phyloP scores from a whole-genome alignment of 305 asterid genomes.

The Fraxinus paxiana region DNA sequence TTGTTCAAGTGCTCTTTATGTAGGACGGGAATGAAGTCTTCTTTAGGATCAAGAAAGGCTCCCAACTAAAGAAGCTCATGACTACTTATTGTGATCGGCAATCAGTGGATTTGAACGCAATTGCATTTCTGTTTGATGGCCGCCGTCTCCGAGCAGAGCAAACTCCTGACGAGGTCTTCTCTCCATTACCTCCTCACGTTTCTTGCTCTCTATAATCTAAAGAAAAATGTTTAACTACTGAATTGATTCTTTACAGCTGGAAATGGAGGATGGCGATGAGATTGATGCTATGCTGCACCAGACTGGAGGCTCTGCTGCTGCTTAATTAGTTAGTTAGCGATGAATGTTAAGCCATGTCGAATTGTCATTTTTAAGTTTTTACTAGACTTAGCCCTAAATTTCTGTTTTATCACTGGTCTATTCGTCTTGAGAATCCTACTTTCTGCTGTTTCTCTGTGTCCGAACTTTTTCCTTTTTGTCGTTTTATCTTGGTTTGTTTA shows the following conservation, averaged over 20 bases:
- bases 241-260: conserved; percentile 19
- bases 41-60: background rate
- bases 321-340: background rate
- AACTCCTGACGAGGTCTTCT: background rate
- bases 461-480: background rate
- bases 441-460: background rate
- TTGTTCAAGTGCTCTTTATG: background rate
- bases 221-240: background rate
- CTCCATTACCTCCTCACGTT: background rate
- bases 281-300: conserved; percentile 44
- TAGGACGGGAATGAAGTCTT: background rate
- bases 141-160: background rate
- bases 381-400: background rate
- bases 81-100: background rate
- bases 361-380: background rate
- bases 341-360: background rate
- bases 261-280: conserved; percentile 40
- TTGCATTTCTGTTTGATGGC: background rate
- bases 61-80: background rate
- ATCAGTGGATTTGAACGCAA: background rate
- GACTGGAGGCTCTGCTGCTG: conserved; percentile 29
- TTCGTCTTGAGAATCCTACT: background rate
- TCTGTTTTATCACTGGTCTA: background rate
- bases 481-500: background rate
- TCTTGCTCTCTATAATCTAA: background rate